Base-by-base conservation (phyloP, 805 yeast species). In the Grigorovia yakushimaensis region DNA sequence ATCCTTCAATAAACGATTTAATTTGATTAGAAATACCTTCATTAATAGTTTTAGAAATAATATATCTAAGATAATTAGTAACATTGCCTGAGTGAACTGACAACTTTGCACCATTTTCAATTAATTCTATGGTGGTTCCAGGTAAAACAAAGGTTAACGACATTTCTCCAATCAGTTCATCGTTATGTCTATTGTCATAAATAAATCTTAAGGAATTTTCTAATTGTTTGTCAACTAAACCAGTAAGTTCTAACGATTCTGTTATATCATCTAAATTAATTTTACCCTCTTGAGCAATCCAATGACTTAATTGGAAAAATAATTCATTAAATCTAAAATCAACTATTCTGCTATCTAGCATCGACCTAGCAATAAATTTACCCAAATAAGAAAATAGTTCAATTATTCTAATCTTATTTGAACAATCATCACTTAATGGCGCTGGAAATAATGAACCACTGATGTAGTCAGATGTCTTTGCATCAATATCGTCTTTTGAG, bases 281-380 rank as follows among this genome's bases (percentile, higher is more conserved):
- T 8, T 23, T 18, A 42, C 19, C 13, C 56, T 39, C 44, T 49
- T 46, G 23, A 4, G 42, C 54, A 20, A 44, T 46, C 22, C 47
- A 45, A 44, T 76, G 69, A 7, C 84, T 75, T 13, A 84, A 51
- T 43, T 76, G 73, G 60, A 91, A 84, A 58, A 91, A 87, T 2
- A 79, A 62, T 0, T 79, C 75, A 58, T 79, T 87, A 66, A 91
- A 82, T 42, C 78, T 72, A 62, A 91, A 81, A 61, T 93, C 98
- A 42, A 91, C 74, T 42, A 89, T 79, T 52, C 98, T 72, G n/a
- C 86, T 81, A 64, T 91, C 98, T 45, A 91, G 64, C 59, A 89
- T 68, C 0, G 96, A 84, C 49, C 97, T 73, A 0, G 96, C 96
- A 45, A 88, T 72, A 59, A 93, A 88, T 46, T 77, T 79, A 3